A percentile compares a stretch with the other conserved stretches of the same genome.
These are phyloP conservation scores for Agaricales sp. DNA, from an alignment of 1,284 basidiomycete genomes.

Conservation along the genomic window DNA sequence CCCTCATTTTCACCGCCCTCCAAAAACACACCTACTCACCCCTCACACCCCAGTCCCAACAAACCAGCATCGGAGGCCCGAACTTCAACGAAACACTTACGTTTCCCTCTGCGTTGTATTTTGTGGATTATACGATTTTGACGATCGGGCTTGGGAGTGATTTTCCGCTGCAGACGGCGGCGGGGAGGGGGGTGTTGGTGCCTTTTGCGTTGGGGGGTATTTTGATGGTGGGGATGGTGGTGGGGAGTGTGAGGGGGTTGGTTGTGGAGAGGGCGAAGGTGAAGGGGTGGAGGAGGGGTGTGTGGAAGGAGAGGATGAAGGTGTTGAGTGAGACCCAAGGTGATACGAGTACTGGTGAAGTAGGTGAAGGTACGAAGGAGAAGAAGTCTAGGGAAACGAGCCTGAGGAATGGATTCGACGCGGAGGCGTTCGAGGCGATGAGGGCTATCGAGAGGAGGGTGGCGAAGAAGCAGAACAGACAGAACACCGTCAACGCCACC, in stretches of 20 bases:
- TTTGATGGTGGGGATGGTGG: slow-evolving; percentile 23
- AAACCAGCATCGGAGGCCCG: background rate
- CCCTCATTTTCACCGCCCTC: slow-evolving; percentile 22
- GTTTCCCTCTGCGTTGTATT: slow-evolving; percentile 27
- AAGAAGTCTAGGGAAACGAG: background rate
- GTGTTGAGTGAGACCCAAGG: slow-evolving; percentile 13
- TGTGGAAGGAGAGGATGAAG: slow-evolving; percentile 20
- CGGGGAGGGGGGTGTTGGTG: slow-evolving; percentile 20
- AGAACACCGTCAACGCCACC: slow-evolving; percentile 18
- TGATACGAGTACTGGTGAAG: too few species aligned
- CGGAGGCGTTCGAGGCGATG: slow-evolving; percentile 23
- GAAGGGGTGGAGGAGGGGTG: slow-evolving; percentile 19
- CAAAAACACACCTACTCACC: slow-evolving; percentile 16
- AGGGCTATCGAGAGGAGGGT: slow-evolving; percentile 19
- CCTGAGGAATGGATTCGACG: background rate
- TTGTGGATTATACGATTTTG: slow-evolving; percentile 29
- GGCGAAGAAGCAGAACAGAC: slow-evolving; percentile 17
- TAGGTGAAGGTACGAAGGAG: too few species aligned
- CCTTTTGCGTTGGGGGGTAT: slow-evolving; percentile 27
- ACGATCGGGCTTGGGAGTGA: slow-evolving; percentile 29
- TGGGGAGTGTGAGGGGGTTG: slow-evolving; percentile 24
- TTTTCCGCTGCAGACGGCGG: slow-evolving; percentile 20
- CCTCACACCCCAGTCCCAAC: background rate
- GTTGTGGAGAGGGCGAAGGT: slow-evolving; percentile 25
- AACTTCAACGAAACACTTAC: slow-evolving; percentile 9